These are phyloP conservation scores for Backusella tarrabulga DNA, from an alignment of 192 early-diverging fungal species.

Conservation along the genomic window DNA sequence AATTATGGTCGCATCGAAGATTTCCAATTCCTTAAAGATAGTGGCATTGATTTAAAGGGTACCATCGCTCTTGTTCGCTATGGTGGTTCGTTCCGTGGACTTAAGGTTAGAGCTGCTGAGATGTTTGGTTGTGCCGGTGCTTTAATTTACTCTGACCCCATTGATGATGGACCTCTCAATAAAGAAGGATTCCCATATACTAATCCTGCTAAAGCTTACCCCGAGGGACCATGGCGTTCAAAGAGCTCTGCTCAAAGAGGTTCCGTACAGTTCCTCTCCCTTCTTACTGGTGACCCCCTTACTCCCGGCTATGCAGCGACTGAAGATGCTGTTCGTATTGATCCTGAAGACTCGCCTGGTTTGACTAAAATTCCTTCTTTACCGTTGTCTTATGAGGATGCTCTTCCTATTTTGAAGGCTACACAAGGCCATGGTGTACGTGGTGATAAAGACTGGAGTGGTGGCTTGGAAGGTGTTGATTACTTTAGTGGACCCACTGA, in stretches of 20 bases:
- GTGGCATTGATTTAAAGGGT: slow-evolving; percentile 47
- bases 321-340: slow-evolving; percentile 49
- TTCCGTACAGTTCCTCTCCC: slow-evolving; percentile 48
- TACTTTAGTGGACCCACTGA: slow-evolving; percentile 64
- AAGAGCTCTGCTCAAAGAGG: slow-evolving; percentile 59
- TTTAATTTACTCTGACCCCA: slow-evolving; percentile 64
- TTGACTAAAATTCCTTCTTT: slow-evolving; percentile 62
- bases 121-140: slow-evolving; percentile 51
- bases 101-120: slow-evolving; percentile 62
- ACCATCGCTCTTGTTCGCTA: slow-evolving; percentile 61
- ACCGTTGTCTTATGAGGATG: slow-evolving; percentile 62
- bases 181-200: slow-evolving; percentile 14
- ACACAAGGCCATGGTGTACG: slow-evolving; percentile 46
- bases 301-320: slow-evolving; percentile 61
- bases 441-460: slow-evolving; percentile 42
- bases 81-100: slow-evolving; percentile 53
- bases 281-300: slow-evolving; percentile 60
- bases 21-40: slow-evolving; percentile 44
- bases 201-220: slow-evolving; percentile 28
- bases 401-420: slow-evolving; percentile 57
- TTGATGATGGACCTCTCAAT: slow-evolving; percentile 55
- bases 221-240: slow-evolving; percentile 49
- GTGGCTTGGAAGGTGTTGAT: slow-evolving; percentile 50
- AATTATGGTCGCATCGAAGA: slow-evolving; percentile 62
- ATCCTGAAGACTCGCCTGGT: slow-evolving; percentile 33